Base-by-base conservation (phyloP, 108 stramenopile species). In the Schizochytrium sp. region DNA sequence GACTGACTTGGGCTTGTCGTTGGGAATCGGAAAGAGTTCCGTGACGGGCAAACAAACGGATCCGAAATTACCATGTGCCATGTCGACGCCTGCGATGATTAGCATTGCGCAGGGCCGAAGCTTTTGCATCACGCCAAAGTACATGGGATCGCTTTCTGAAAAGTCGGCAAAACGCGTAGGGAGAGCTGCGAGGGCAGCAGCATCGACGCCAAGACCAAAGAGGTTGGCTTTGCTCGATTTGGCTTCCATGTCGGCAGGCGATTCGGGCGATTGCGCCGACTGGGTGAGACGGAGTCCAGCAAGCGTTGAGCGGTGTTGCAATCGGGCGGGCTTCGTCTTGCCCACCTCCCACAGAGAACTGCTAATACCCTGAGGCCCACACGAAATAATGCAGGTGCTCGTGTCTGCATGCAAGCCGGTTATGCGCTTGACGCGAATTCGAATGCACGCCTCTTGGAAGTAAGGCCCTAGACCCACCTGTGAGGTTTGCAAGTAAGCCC, bases 281-380 rank as follows among this genome's bases (percentile, higher is more conserved):
- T 12, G 12, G 48, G 76, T 53, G n/a, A 53, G 76, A 43, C 48
- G n/a, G 48, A 83, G 76, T 6, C 76, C 76, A 0, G 51, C 51
- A 1, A 83, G 76, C 45, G 76, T 83, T 55, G 76, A 83, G 10
- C 76, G 76, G 45, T 83, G 48, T 18, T 83, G 76, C 76, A 83
- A 23, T 21, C 48, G 48, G 12, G 45, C 76, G 1, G 51, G 4
- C 45, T 83, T 83, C 18, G 76, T 83, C 51, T 83, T 83, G 76
- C 76, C 76, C 18, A 83, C 76, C 51, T 83, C 76, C 76, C 76
- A 83, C 12, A 83, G 28, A 6, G 48, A 47, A 4, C 76, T 83
- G 51, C 51, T 34, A 45, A 83, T 83, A 47, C 76, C 76, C 51
- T 83, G 76, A 12, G 76, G 76, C 25, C 76, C 76, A 34, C 76